phyloP scores from a whole-genome alignment of 2,329 filamentous ascomycete species.

The Myriangium duriaei region DNA sequence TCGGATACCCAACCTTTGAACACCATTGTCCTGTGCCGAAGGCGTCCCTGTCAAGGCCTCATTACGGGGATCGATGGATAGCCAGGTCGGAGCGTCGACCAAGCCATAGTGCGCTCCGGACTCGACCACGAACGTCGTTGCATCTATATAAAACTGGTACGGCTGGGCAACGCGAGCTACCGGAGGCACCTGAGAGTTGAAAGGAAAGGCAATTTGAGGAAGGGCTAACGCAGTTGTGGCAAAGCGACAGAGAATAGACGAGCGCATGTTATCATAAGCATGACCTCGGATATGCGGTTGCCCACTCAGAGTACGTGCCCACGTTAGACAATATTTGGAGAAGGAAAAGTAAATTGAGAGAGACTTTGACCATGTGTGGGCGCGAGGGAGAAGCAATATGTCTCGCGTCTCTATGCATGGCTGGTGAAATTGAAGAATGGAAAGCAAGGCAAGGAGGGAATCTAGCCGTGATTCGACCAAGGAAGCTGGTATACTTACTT shows the following conservation, averaged over 20 bases:
- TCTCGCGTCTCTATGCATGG: no score
- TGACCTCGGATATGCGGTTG: no score
- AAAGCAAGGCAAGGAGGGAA: no score
- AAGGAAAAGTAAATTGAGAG: no score
- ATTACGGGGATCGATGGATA: conserved; percentile 55
- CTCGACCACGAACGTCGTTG: conserved; percentile 53
- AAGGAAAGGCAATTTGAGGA: conserved; percentile 47
- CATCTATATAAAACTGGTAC: conserved; percentile 61
- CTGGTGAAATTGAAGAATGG: no score
- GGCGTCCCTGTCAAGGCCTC: conserved; percentile 63
- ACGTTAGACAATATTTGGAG: no score
- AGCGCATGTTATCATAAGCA: conserved; percentile 40
- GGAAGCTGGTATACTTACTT: no score
- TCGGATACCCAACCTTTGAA: conserved; percentile 50
- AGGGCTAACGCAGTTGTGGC: conserved; percentile 5
- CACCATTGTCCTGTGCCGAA: conserved; percentile 41
- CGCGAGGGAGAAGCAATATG: no score
- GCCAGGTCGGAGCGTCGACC: conserved; percentile 55
- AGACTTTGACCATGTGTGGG: no score
- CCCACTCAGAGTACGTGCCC: no score
- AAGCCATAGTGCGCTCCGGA: conserved; percentile 54
- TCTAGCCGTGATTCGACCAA: no score
- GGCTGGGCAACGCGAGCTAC: conserved; percentile 56
- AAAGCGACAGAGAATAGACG: conserved; percentile 41
- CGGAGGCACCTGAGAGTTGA: conserved; percentile 75